These are phyloP conservation scores for Monosporozyma unispora DNA, from an alignment of 805 yeast genomes.

Conservation along the genomic window DNA sequence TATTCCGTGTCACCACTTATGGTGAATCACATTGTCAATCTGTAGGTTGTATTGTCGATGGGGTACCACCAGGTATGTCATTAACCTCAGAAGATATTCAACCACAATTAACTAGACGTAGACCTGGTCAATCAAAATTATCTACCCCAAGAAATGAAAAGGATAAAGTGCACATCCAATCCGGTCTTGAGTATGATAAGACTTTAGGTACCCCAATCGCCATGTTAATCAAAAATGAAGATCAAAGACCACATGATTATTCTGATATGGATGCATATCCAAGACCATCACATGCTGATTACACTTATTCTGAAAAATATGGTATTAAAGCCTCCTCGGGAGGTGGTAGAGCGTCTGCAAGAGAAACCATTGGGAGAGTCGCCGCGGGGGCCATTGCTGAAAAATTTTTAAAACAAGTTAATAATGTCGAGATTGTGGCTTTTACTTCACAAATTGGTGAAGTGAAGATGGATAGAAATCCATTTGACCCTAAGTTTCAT, in stretches of 20 bases:
- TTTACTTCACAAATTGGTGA: constrained; percentile 91
- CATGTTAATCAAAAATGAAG: constrained; percentile 87
- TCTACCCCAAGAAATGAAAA: constrained; percentile 96
- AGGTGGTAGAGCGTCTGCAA: constrained; percentile 94
- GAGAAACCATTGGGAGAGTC: constrained; percentile 97
- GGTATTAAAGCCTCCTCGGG: constrained; percentile 92
- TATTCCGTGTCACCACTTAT: constrained; percentile 76
- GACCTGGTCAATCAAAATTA: constrained; percentile 92
- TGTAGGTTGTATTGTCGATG: constrained; percentile 97
- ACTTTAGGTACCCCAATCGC: constrained; percentile 95
- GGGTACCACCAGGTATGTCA: constrained; percentile 91
- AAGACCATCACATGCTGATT: constrained; percentile 97
- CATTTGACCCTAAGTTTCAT: constrained; percentile 55
- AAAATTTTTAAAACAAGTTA: constrained; percentile 67
- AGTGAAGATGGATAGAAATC: constrained; percentile 65
- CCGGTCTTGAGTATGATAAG: constrained; percentile 85
- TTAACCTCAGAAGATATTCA: constrained; percentile 83
- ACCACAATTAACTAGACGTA: constrained; percentile 91
- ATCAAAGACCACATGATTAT: constrained; percentile 95
- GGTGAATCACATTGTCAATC: constrained; percentile 98
- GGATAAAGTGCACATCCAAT: constrained; percentile 84
- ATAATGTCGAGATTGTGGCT: constrained; percentile 88
- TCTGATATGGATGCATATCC: constrained; percentile 92
- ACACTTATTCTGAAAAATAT: constrained; percentile 82
- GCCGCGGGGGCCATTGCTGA: constrained; percentile 99